Conservation (phyloP, 148 eudicot species). For the Chenopodium quinoa region DNA sequence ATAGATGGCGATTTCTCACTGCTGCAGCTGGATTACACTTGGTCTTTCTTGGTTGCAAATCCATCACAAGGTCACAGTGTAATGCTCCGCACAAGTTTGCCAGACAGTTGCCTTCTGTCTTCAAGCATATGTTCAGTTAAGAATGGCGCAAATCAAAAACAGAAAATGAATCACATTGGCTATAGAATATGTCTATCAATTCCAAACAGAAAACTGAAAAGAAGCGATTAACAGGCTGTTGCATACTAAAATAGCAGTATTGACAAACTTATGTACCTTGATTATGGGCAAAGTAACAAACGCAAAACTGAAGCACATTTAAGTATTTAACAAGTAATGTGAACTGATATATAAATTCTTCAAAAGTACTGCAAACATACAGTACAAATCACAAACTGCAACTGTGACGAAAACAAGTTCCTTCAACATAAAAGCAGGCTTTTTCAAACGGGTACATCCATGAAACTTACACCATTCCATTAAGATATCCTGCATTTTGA, state of each 20-base stretch:
- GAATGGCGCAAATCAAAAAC: neutral
- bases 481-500: no score
- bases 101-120: conserved; percentile 75
- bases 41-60: conserved; percentile 43
- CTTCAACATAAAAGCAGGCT: no score
- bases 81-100: conserved; percentile 88
- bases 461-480: no score
- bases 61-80: conserved; percentile 77
- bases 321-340: no score
- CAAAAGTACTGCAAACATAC: neutral
- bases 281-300: neutral
- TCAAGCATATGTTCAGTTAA: conserved; percentile 5
- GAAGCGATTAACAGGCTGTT: neutral
- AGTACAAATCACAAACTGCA: neutral
- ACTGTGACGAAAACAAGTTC: neutral
- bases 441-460: no score
- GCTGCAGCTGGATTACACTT: conserved; percentile 93
- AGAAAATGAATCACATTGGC: neutral
- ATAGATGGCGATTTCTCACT: conserved; percentile 64
- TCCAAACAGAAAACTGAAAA: neutral
- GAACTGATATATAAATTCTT: no score
- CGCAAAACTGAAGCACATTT: neutral
- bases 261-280: neutral
- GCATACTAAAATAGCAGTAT: neutral
- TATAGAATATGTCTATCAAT: neutral